Percentiles rank a stretch among this genome's conserved stretches.
Evolutionary conservation across 768 basidiomycete species (phyloP).

Genomic region (Panellus pusillus): DNA sequence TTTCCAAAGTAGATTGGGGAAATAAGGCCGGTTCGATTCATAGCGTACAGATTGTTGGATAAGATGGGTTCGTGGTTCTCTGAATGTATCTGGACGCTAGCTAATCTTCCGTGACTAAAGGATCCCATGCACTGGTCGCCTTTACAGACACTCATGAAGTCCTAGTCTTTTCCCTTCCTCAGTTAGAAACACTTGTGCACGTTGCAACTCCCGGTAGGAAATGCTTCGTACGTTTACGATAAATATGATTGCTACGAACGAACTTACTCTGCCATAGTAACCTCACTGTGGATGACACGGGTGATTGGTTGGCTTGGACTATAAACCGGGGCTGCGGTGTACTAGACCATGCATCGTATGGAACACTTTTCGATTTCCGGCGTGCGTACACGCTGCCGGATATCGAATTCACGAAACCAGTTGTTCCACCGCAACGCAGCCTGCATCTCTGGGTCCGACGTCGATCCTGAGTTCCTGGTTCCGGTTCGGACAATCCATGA

Average conservation of each 20-base stretch:
- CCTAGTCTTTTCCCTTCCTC: conserved; percentile 63
- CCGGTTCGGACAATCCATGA: conserved; percentile 46
- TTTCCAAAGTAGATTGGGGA: conserved; percentile 68
- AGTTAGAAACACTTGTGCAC: conserved; percentile 58
- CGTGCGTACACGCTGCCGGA: conserved; percentile 51
- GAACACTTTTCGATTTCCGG: conserved; percentile 59
- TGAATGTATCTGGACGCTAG: neutral
- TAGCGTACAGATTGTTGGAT: conserved; percentile 54
- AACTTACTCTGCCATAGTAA: conserved; percentile 29
- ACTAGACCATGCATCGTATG: conserved; percentile 44
- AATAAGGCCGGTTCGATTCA: conserved; percentile 50
- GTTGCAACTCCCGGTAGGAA: conserved; percentile 34
- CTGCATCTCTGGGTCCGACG: conserved; percentile 57
- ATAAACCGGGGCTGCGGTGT: conserved; percentile 33
- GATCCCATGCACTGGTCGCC: conserved; percentile 54
- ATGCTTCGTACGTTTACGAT: conserved; percentile 32
- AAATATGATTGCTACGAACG: conserved; percentile 3
- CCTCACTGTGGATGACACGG: conserved; percentile 46
- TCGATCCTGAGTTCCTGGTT: conserved; percentile 61
- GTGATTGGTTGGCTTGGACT: conserved; percentile 55
- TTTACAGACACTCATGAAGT: conserved; percentile 51
- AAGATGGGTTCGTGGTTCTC: conserved; percentile 49
- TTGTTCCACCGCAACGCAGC: conserved; percentile 57
- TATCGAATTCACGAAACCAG: conserved; percentile 49
- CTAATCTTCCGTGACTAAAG: conserved; percentile 24